Conservation (phyloP, 106 monocot genomes). For the Dioscorea dumetorum region DNA sequence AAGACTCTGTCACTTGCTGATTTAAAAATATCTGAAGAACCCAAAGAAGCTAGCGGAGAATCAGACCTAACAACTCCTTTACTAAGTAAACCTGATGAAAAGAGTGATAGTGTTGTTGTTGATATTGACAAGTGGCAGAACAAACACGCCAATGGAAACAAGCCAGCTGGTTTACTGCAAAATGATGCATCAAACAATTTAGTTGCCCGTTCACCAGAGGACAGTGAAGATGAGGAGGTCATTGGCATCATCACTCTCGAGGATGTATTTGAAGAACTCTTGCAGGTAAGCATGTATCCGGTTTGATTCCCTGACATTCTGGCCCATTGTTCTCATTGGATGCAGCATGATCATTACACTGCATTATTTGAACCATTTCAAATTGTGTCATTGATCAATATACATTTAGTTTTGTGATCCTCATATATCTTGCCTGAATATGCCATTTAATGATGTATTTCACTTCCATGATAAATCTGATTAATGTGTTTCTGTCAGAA, state of each 20-base stretch:
- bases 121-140: conserved; percentile 51
- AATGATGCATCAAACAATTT: conserved; percentile 27
- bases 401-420: no score
- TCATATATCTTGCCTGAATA: no score
- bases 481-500: no score
- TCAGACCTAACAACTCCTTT: conserved; percentile 38
- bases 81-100: conserved; percentile 33
- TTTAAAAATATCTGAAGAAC: conserved; percentile 22
- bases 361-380: no score
- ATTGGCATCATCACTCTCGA: conserved; percentile 98
- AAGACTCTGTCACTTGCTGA: conserved; percentile 17
- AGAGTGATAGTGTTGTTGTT: conserved; percentile 35
- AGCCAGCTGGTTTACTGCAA: conserved; percentile 12
- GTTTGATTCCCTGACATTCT: no score
- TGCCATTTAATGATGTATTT: no score
- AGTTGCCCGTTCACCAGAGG: conserved; percentile 34
- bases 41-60: conserved; percentile 23
- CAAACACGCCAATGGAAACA: conserved; percentile 26
- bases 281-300: conserved; percentile 44
- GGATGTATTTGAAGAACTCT: conserved; percentile 98
- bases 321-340: no score
- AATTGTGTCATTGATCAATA: no score
- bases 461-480: no score
- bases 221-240: conserved; percentile 90
- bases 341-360: no score